Percentiles rank a stretch among this genome's conserved stretches.
These are phyloP conservation scores for Amyloporia xantha DNA, from an alignment of 768 basidiomycete species.

Conservation along the genomic window DNA sequence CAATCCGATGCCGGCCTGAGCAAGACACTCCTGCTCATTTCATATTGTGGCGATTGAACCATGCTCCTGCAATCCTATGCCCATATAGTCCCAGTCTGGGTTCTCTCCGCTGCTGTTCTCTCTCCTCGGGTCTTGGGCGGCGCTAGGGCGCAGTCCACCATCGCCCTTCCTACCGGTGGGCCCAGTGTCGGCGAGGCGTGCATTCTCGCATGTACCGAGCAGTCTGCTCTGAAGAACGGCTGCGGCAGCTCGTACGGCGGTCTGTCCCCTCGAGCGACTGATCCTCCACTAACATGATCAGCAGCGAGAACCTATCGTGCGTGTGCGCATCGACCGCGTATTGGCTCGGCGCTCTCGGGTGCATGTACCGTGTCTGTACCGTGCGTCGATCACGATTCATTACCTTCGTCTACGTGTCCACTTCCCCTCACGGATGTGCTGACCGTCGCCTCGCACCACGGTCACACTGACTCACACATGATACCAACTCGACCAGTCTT, in stretches of 20 bases:
- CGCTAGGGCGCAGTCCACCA: too few relatives aligned
- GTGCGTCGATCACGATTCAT: constrained; percentile 16
- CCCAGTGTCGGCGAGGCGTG: not conserved
- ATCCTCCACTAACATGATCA: not conserved
- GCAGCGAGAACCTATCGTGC: constrained; percentile 19
- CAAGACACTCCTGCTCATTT: too few relatives aligned
- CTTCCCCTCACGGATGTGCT: not conserved
- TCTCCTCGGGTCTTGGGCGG: too few relatives aligned
- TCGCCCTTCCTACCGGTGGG: too few relatives aligned
- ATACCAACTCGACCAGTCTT: not conserved
- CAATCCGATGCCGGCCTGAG: too few relatives aligned
- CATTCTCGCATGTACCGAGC: not conserved
- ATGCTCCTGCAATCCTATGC: too few relatives aligned
- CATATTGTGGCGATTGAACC: too few relatives aligned
- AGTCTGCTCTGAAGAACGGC: not conserved
- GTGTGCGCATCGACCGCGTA: constrained; percentile 32
- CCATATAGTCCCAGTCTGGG: too few relatives aligned
- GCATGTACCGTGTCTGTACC: constrained; percentile 31
- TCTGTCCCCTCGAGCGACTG: too few relatives aligned
- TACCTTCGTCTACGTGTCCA: not conserved
- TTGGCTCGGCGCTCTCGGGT: constrained; percentile 27
- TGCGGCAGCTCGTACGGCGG: not conserved
- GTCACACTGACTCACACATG: not conserved
- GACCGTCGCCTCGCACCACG: not conserved
- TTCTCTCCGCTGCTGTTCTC: too few relatives aligned